Percentiles rank a stretch among this genome's conserved stretches.
These are phyloP conservation scores for Macadamia integrifolia DNA, from an alignment of 164 flowering plant genomes.

Conservation along the genomic window DNA sequence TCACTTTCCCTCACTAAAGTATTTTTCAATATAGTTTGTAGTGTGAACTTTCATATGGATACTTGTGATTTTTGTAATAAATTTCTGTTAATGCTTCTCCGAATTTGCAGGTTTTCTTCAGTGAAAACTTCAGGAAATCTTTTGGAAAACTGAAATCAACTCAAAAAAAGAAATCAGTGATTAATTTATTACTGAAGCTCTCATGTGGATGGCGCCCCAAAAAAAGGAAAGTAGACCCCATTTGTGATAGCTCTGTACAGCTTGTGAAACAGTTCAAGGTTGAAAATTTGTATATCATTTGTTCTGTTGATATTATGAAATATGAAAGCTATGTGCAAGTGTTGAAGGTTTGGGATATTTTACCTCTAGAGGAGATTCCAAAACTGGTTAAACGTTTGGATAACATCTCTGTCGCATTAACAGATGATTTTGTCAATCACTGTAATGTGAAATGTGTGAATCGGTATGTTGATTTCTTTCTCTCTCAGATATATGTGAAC, in stretches of 20 bases:
- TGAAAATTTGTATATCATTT: conserved; percentile 37
- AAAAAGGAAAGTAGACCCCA: conserved; percentile 20
- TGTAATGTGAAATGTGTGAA: conserved; percentile 48
- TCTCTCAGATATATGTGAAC: too few relatives aligned
- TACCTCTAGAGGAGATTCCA: conserved; percentile 49
- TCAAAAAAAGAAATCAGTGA: conserved; percentile 27
- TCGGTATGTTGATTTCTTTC: conserved; percentile 39
- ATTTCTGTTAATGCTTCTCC: not conserved
- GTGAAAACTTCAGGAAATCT: conserved; percentile 52
- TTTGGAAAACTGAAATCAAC: conserved; percentile 36
- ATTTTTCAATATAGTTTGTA: not conserved
- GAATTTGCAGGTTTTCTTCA: conserved; percentile 48
- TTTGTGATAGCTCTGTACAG: conserved; percentile 37
- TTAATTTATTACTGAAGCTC: conserved; percentile 43
- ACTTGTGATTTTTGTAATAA: too few relatives aligned
- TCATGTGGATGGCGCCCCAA: conserved; percentile 72
- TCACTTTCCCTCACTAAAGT: not conserved
- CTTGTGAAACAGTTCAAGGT: conserved; percentile 52
- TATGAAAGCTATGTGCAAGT: conserved; percentile 43
- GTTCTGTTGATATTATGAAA: conserved; percentile 47
- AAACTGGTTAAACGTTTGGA: conserved; percentile 53
- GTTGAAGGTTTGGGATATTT: conserved; percentile 65
- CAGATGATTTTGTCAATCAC: conserved; percentile 42
- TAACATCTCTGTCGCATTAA: conserved; percentile 34
- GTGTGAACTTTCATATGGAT: too few relatives aligned